These are phyloP conservation scores for Fusarium xylarioides DNA, from an alignment of 2,329 filamentous ascomycete genomes.

Conservation along the genomic window DNA sequence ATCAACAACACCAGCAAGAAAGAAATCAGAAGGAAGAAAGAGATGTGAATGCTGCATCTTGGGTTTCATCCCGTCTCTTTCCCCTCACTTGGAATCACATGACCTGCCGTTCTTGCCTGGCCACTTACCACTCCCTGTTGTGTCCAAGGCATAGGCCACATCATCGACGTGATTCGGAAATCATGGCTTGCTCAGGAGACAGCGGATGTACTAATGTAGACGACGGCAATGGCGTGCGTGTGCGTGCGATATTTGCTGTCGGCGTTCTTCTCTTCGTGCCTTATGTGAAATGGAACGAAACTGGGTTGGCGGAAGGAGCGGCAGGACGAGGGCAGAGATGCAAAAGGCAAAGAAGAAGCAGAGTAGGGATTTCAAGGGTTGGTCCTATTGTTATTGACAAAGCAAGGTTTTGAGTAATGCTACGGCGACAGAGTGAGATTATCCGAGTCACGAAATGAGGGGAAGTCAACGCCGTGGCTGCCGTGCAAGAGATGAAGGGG, in stretches of 20 bases:
- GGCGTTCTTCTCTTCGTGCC: constrained; percentile 6
- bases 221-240: constrained; percentile 8
- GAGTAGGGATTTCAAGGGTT: not conserved
- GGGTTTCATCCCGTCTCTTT: constrained; percentile 43
- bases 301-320: constrained; percentile 1
- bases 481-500: constrained; percentile 31
- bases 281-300: constrained; percentile 19
- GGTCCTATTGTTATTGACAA: constrained; percentile 7
- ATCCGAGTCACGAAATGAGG: constrained; percentile 35
- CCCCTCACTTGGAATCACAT: constrained; percentile 47
- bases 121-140: constrained; percentile 33
- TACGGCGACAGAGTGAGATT: constrained; percentile 23
- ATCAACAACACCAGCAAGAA: constrained; percentile 9
- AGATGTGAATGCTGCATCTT: constrained; percentile 24
- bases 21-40: constrained; percentile 14
- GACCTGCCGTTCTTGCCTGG: constrained; percentile 37
- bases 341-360: not conserved
- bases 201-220: constrained; percentile 8
- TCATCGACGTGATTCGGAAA: constrained; percentile 38
- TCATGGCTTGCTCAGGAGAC: constrained; percentile 19
- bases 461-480: constrained; percentile 36
- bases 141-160: constrained; percentile 38
- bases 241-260: constrained; percentile 3
- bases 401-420: constrained; percentile 31
- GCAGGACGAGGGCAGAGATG: not conserved